A percentile compares a stretch with the other conserved stretches of the same genome.
Evolutionary conservation across 352 stramenopile genomes (phyloP).

Genomic region (Phytophthora litchii): DNA sequence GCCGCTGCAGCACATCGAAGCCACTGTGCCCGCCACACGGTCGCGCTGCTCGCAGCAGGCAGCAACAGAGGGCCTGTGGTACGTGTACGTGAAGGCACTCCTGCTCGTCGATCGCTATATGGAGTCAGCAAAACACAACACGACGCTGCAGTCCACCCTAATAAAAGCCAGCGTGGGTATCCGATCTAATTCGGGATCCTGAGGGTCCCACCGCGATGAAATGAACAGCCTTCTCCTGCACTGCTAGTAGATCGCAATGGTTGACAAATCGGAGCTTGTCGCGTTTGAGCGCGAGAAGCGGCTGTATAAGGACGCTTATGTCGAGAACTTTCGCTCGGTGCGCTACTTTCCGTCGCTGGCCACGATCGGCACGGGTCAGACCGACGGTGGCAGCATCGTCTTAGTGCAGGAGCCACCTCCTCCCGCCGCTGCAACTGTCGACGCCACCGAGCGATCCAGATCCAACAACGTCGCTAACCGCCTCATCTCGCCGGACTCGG

Average conservation of each 20-base stretch:
- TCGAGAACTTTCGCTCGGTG: conserved; percentile 72
- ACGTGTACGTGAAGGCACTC: not conserved
- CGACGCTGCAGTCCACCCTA: conserved; percentile 5
- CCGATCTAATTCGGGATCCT: conserved; percentile 7
- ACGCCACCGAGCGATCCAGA: conserved; percentile 17
- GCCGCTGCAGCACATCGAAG: not conserved
- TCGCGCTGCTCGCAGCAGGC: not conserved
- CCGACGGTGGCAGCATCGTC: conserved; percentile 67
- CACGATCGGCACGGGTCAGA: conserved; percentile 48
- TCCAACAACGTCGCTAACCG: conserved; percentile 54
- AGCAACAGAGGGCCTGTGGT: not conserved
- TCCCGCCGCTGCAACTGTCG: not conserved
- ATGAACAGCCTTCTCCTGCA: not conserved
- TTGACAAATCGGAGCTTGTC: conserved; percentile 57
- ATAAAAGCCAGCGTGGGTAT: conserved; percentile 11
- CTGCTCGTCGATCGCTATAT: conserved; percentile 17
- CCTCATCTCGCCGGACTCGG: conserved; percentile 57
- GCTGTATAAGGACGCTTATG: conserved; percentile 79
- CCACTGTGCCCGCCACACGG: not conserved
- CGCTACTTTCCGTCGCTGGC: conserved; percentile 77
- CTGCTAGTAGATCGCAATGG: conserved; percentile 19
- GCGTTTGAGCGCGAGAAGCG: conserved; percentile 78
- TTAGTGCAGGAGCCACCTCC: conserved; percentile 55
- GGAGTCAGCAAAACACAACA: conserved; percentile 5
- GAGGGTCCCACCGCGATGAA: no score